Base-by-base conservation (phyloP, 2,329 filamentous ascomycete genomes). In the Aspergillus sojae region DNA sequence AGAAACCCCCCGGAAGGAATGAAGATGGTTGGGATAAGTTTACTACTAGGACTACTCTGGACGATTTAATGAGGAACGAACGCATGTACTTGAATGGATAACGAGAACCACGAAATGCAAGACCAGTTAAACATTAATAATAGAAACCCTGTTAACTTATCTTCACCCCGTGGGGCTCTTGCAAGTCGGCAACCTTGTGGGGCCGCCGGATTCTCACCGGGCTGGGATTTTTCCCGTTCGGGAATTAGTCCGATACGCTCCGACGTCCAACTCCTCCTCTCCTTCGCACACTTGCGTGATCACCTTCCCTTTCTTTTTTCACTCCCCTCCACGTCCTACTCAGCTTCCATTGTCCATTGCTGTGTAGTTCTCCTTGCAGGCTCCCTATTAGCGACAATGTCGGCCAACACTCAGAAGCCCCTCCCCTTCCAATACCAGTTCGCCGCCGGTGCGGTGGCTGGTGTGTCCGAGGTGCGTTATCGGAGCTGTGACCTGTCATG, bases 391-490 rank as follows among this genome's bases (percentile, higher is more conserved):
- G 7, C 75, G 82, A 84, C 74, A 72, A 91, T 91, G 89, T 84
- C 88, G 68, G 76, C 68, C 65, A 70, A 83, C 68, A 81, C 86
- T 58, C 79, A 89, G 70, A 91, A 93, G 82, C 92, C 94, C 63
- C 88, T 97, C 71, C 93, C 93, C 64, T 97, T 97, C 82, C 80
- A 88, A 72, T 97, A 97, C 88, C 94, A 97, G 84, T 97, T 98
- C 85, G 91, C 89, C 79, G 94, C 94, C 76, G 94, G 94, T 83
- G 95, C 95, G 78, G 91, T 99, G 77, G 95, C 95, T 76, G 95
- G 95, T 85, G 94, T 99, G 70, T 98, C 94, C 73, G 95, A 99
- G 88, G 93, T 94, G 84, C 81, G 89, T 83, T 58, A 63, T 46
- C 63, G 52, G 52, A 55, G 30, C 52, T 39, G 39, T 9, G 34